Evolutionary conservation across 1,284 basidiomycete species (phyloP).

Genomic region (Irpex rosettiformis): DNA sequence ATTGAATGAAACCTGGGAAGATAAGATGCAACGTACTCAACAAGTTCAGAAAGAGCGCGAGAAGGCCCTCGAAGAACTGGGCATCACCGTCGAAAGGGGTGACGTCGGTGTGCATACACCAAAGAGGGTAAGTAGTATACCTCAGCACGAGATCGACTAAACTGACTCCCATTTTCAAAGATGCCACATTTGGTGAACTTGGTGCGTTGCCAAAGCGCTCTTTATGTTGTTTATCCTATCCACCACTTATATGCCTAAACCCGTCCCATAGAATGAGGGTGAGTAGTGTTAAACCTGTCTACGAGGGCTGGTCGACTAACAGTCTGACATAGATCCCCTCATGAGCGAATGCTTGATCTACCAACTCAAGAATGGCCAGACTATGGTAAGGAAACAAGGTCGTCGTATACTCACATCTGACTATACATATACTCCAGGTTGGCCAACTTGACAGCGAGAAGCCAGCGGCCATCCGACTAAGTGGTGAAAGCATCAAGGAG

Average conservation of each 20-base stretch:
- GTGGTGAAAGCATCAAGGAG: constrained; percentile 87
- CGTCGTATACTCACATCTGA: constrained; percentile 6
- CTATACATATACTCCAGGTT: constrained; percentile 41
- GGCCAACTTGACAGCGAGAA: constrained; percentile 80
- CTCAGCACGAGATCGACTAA: neutral
- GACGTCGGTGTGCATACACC: constrained; percentile 97
- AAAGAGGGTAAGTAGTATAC: constrained; percentile 64
- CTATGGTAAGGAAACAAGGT: constrained; percentile 50
- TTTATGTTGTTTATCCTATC: too few species aligned
- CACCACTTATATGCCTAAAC: constrained; percentile 12
- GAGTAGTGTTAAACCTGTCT: constrained; percentile 10
- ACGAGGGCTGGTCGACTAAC: too few species aligned
- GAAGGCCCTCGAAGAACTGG: constrained; percentile 94
- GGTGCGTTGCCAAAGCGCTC: constrained; percentile 42
- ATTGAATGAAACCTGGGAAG: constrained; percentile 97
- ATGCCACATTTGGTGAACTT: constrained; percentile 96
- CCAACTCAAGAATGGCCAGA: constrained; percentile 88
- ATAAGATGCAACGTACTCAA: constrained; percentile 91
- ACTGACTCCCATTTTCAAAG: constrained; percentile 34
- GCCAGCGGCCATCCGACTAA: constrained; percentile 86
- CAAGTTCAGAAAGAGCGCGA: constrained; percentile 96
- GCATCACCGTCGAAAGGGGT: constrained; percentile 96
- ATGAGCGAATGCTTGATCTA: constrained; percentile 95
- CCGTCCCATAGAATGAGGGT: constrained; percentile 76
- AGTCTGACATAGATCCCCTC: constrained; percentile 60